Base-by-base conservation (phyloP, 2,329 filamentous ascomycete genomes). In the Hymenoscyphus occultus region DNA sequence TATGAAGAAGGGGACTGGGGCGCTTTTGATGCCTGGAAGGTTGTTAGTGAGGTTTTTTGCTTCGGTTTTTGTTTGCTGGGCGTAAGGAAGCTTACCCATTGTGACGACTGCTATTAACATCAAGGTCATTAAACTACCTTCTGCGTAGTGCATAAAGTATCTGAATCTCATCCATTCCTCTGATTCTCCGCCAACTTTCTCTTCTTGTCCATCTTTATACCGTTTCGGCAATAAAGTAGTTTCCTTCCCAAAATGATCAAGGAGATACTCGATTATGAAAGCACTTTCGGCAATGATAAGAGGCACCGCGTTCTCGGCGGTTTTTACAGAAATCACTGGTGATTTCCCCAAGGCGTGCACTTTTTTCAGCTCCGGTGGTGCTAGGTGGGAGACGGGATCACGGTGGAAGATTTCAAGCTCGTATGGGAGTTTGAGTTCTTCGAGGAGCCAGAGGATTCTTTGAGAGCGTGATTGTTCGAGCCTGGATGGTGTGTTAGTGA, bases 341-440 rank as follows among this genome's bases (percentile, higher is more conserved):
- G 92, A 93, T 76, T 97, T 97, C 67, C 94, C 94, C 3, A 97
- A 82, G 0, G 92, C 90, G 74, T 97, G 92, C 45, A 96, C 79
- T 68, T 91, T 82, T 73, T 90, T 88, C 57, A 97, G 83, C 72
- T 91, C 89, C 0, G 86, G 80, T 3, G 92, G 91, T 0, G 93
- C 93, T n/a, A 91, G 81, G 71, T 81, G 83, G 63, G 89, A 84
- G 64, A 80, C 73, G 63, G 78, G 79, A 68, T 81, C 75, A 62
- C 93, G 89, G 76, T 91, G 92, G 82, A 90, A 95, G 62, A 90
- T 83, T 73, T 94, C 86, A 65, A 97, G 79, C 67, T 93, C 86
- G 78, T 96, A 97, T 35, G 89, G 83, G 40, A 96, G 77, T 56
- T 90, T 83, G 67, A 90, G 81, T 74, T 90, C 88, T 75, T 90